phyloP scores from a whole-genome alignment of 257 asterid species.

The Solanum boliviense region DNA sequence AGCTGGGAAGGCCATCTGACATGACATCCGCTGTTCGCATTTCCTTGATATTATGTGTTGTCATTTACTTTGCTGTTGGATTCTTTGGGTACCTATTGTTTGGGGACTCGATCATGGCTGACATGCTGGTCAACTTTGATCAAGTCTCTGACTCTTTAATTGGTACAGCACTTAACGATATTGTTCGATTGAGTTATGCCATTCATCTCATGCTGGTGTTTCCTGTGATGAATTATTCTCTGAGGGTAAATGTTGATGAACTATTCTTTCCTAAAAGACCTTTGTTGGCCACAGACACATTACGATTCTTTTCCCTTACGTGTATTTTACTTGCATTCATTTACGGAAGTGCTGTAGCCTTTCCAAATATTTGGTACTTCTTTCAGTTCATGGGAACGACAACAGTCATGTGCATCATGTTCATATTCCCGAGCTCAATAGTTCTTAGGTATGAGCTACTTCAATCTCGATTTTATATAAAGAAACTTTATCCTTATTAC shows the following conservation, averaged over 20 bases:
- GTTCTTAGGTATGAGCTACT: constrained; percentile 52
- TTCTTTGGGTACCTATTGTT: constrained; percentile 87
- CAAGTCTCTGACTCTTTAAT: constrained; percentile 40
- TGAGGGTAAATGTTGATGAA: constrained; percentile 74
- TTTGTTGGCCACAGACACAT: constrained; percentile 25
- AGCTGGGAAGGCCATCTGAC: constrained; percentile 78
- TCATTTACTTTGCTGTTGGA: constrained; percentile 75
- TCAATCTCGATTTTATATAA: background rate
- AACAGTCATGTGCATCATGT: constrained; percentile 86
- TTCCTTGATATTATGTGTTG: constrained; percentile 53
- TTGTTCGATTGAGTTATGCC: constrained; percentile 77
- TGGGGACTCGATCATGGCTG: constrained; percentile 93
- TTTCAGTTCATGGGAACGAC: constrained; percentile 95
- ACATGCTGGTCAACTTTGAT: constrained; percentile 90
- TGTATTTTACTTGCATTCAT: constrained; percentile 39
- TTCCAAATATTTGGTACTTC: constrained; percentile 93
- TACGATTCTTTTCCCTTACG: constrained; percentile 53
- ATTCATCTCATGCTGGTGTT: constrained; percentile 96
- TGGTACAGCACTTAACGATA: constrained; percentile 39
- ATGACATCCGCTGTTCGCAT: constrained; percentile 78
- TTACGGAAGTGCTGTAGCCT: constrained; percentile 58
- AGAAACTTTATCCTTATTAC: background rate
- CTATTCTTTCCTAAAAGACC: constrained; percentile 61
- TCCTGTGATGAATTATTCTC: constrained; percentile 90
- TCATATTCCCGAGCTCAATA: constrained; percentile 86